Percentiles rank a stretch among this genome's conserved stretches.
Evolutionary conservation across 1,139 yeast genomes (phyloP).

Genomic region (Chernovozyma sophiae-reginae): DNA sequence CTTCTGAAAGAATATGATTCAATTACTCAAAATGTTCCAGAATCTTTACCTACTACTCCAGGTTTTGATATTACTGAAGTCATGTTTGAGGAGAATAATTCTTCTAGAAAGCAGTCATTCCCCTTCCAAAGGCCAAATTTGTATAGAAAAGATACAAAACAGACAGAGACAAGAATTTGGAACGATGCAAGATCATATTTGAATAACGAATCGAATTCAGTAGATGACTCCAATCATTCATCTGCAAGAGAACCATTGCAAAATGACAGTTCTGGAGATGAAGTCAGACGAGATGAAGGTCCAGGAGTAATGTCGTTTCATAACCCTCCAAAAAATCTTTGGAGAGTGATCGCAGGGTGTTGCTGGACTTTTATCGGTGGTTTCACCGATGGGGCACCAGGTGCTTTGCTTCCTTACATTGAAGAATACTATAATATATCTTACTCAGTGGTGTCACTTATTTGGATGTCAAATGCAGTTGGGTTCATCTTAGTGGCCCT

Average conservation of each 20-base stretch:
- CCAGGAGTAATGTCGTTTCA: slow-evolving; percentile 19
- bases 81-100: slow-evolving; percentile 1
- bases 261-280: neutral
- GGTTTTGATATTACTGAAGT: slow-evolving; percentile 18
- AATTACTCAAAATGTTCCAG: slow-evolving; percentile 16
- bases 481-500: slow-evolving; percentile 38
- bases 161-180: neutral
- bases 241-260: neutral
- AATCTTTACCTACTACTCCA: slow-evolving; percentile 29
- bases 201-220: neutral
- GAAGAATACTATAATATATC: slow-evolving; percentile 34
- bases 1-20: slow-evolving; percentile 3
- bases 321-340: slow-evolving; percentile 32
- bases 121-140: slow-evolving; percentile 5
- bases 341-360: slow-evolving; percentile 30
- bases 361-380: slow-evolving; percentile 30
- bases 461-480: slow-evolving; percentile 42
- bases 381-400: slow-evolving; percentile 39
- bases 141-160: slow-evolving; percentile 1
- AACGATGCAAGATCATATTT: too few species aligned
- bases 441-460: slow-evolving; percentile 40
- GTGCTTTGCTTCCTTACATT: slow-evolving; percentile 39
- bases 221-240: neutral
- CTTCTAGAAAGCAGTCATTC: neutral
- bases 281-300: neutral